Base-by-base conservation (phyloP, 2,329 filamentous ascomycete species). In the Fusarium sp. region DNA sequence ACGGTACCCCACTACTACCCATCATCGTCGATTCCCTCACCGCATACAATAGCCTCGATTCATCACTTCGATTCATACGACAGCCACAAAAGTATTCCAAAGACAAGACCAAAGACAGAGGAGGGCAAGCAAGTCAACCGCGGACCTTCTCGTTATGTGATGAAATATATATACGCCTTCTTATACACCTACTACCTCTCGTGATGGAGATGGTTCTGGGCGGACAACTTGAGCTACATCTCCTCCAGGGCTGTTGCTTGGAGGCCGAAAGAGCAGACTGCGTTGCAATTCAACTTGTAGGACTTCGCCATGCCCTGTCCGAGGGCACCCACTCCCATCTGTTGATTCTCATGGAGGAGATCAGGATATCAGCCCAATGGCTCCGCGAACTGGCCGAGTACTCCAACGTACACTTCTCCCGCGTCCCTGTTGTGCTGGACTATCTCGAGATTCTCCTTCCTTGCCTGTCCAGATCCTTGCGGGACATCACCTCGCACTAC, bases 391-490 rank as follows among this genome's bases (percentile, higher is more conserved):
- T 90, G 17, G 83, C 83, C 45, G 85, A 88, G 62, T 79, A 83
- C 37, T 84, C 85, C 23, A 83, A 85, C 50, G 76, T 86, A 25
- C 82, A 88, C 70, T 75, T 81, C 51, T 73, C 78, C 23, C 82
- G 85, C 19, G 78, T 88, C 8, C 81, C 82, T 1, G 75, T 85
- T 17, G 80, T 88, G 25, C 74, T 85, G 33, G 82, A 87, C 71
- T 84, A 88, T 70, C 81, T 90, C 46, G 82, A 85, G 57, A 79
- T 88, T 58, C 69, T 88, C 17, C 78, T 90, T 3, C 87, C 87
- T 1, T 87, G 86, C 56, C 77, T 89, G 19, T 81, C 79, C 52
- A 82, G 79, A 56, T 84, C 84, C 1, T 74, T 90, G 17, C 75
- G 80, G 41, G 86, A 88, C 62, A 88, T 90, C 66, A 82, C 76